Base-by-base conservation (phyloP, 345 rosid genomes). In the Citrus unshiu region DNA sequence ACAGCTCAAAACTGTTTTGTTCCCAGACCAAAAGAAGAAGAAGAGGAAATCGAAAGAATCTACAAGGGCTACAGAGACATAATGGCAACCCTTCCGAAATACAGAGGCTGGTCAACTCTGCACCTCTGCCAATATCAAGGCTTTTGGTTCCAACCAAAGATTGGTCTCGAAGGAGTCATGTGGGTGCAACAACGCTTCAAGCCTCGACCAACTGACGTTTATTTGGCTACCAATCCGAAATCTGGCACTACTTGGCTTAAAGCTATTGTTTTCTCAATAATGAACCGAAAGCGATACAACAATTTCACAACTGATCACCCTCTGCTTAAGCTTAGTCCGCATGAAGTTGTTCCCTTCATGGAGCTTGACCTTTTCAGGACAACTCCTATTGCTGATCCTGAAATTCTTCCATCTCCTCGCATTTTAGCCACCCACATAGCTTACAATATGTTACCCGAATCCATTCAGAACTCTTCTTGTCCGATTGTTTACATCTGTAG, bases 341-440 rank as follows among this genome's bases (percentile, higher is more conserved):
- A 78, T 24, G 82, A 70, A 4, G 46, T 65, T n/a, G 39, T 78
- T 56, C 76, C 82, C 6, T 78, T 78, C 68, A 60, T 78, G 72
- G 82, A 82, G 18, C 1, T 62, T 30, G 46, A 74, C 7, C 14
- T 29, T 14, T 35, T 72, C 13, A 54, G 21, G 29, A 71, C 5
- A n/a, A 6, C 72, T 9, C 46, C 70, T 6, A 27, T 65, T 66
- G 32, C 21, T 0, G n/a, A 30, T 12, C 72, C 68, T 0, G 75
- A 80, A 19, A 18, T 18, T n/a, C 4, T 59, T 1, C 81, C 70
- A 29, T 72, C 63, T 25, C 83, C 77, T 29, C 68, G 80, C 4
- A 32, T 83, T 6, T 16, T 83, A 19, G 35, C 80, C 2, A 76
- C 78, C 8, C 83, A 77, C 37, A 34, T 39, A 13, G 75, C 80